Conservation (phyloP, 2,329 filamentous ascomycete species). For the Cladophialophora yegresii region DNA sequence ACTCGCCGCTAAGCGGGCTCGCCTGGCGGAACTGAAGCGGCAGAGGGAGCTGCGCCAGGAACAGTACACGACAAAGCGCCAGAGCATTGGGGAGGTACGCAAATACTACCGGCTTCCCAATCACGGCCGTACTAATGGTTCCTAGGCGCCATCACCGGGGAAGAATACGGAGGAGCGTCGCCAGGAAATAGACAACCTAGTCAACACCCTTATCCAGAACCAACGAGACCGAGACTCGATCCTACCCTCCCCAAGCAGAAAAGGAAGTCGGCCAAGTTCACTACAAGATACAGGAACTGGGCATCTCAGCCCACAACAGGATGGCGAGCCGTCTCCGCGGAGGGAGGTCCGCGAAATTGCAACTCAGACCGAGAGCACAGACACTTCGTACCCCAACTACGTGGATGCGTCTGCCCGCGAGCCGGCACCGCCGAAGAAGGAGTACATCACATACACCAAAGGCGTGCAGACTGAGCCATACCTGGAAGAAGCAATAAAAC, state of each 20-base stretch:
- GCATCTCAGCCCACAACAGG: slow-evolving; percentile 72
- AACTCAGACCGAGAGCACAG: slow-evolving; percentile 72
- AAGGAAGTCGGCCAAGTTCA: slow-evolving; percentile 78
- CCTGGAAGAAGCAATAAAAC: slow-evolving; percentile 50
- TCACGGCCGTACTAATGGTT: slow-evolving; percentile 15
- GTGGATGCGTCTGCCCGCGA: slow-evolving; percentile 67
- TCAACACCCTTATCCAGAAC: slow-evolving; percentile 80
- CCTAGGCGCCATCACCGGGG: slow-evolving; percentile 32
- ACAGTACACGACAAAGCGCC: slow-evolving; percentile 70
- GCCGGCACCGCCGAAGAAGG: slow-evolving; percentile 52
- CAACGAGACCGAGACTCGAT: slow-evolving; percentile 42
- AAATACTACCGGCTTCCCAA: not conserved
- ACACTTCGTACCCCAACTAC: slow-evolving; percentile 73
- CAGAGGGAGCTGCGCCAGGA: slow-evolving; percentile 81
- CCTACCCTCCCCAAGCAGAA: slow-evolving; percentile 43
- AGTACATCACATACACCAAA: slow-evolving; percentile 96
- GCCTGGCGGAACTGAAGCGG: slow-evolving; percentile 92
- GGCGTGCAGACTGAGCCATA: slow-evolving; percentile 77
- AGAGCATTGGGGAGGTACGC: slow-evolving; percentile 73
- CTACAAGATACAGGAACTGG: slow-evolving; percentile 77
- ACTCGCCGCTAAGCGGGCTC: slow-evolving; percentile 94
- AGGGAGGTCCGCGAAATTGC: slow-evolving; percentile 51
- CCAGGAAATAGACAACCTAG: slow-evolving; percentile 64
- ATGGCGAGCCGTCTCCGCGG: slow-evolving; percentile 44
- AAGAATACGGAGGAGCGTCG: slow-evolving; percentile 33